Evolutionary conservation across 306 rosid species (phyloP), one percentile per base, ranked within the genome.

Genomic region (Glycine tomentella): DNA sequence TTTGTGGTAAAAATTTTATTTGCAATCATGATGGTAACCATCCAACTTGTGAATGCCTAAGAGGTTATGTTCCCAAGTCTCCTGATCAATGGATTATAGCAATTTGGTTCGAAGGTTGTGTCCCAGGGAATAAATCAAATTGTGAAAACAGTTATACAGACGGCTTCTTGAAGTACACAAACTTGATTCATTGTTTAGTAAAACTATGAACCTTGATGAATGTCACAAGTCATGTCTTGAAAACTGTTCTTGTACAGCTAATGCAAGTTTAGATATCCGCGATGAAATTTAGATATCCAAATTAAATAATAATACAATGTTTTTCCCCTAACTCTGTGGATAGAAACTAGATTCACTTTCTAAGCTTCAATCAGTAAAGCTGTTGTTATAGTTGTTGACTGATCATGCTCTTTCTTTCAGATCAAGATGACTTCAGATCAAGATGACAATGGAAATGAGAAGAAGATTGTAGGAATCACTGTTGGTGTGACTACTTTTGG

Each of bases 401-500:
- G 14, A 15, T 63, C 20, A 42, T 9, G 20, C 16, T 42, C 11
- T 74, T 25, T 81, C 46, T 65, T 40, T 57, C 62, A 74, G 80
- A 66, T n/a, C n/a, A n/a, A n/a, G n/a, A n/a, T n/a, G n/a, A n/a
- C n/a, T n/a, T n/a, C n/a, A n/a, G n/a, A n/a, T 17, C 17, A 25
- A 42, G 4, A 4, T 55, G 70, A 17, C 44, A 49, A 65, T 48
- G 56, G 59, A 73, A 52, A 4, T n/a, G 52, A n/a, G n/a, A n/a
- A 81, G 53, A 44, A 74, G 12, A 40, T 66, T 0, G 17, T 55
- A 74, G 75, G 56, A 74, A 15, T 74, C 2, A 36, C 52, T 15
- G n/a, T 36, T 56, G 81, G 17, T 10, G 33, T 66, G 13, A 55
- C 48, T 53, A 31, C 52, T 66, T 74, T 65, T 10, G 62, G 70